Percentiles rank a stretch among this genome's conserved stretches.
Conservation (phyloP, 805 yeast species). For the Myxozyma kluyveri region DNA sequence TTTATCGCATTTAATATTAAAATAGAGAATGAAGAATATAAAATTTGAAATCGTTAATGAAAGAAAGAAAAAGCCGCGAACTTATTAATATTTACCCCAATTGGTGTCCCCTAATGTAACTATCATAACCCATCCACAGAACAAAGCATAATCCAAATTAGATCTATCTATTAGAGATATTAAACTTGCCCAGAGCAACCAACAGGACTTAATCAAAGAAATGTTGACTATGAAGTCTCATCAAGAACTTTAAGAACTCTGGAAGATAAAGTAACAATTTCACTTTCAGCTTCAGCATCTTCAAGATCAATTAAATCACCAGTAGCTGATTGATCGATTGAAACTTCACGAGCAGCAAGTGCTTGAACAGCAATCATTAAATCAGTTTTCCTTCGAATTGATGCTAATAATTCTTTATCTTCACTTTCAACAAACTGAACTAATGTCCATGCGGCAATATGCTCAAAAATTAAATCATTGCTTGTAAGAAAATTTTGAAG, state of each 20-base stretch:
- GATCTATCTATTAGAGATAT: no score
- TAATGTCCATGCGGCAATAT: slow-evolving; percentile 95
- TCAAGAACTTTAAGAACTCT: slow-evolving; percentile 23
- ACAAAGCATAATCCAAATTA: neutral
- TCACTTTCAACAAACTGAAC: slow-evolving; percentile 88
- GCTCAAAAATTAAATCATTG: slow-evolving; percentile 92
- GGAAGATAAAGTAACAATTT: slow-evolving; percentile 23
- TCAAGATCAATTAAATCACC: slow-evolving; percentile 26
- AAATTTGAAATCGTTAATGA: no score
- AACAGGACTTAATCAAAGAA: no score
- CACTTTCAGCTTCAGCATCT: slow-evolving; percentile 28
- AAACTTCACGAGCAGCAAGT: slow-evolving; percentile 37
- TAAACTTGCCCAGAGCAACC: no score
- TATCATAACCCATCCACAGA: no score
- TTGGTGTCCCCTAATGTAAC: no score
- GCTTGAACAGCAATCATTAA: slow-evolving; percentile 37
- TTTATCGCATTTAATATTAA: no score
- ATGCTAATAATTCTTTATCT: slow-evolving; percentile 51
- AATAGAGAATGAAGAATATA: no score
- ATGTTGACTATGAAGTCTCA: no score
- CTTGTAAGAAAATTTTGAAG: slow-evolving; percentile 74
- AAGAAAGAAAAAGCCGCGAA: no score
- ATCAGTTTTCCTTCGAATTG: slow-evolving; percentile 37
- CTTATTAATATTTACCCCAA: no score
- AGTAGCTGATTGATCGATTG: slow-evolving; percentile 16